Conservation (phyloP, 192 early-diverging fungal genomes). For the Backusella sp. region DNA sequence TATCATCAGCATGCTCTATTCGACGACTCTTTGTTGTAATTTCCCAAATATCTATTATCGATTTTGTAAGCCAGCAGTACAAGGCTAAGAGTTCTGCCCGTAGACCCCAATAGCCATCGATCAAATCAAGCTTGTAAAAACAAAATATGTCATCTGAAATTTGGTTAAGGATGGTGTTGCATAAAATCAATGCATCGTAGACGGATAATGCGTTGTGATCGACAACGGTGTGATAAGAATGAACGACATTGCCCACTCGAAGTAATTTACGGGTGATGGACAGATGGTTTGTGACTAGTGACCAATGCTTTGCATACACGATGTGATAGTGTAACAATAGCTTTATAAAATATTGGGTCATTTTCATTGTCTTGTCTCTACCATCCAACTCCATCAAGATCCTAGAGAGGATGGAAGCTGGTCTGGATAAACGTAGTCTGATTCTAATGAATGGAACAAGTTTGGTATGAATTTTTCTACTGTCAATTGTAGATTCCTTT, state of each 20-base stretch:
- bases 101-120: conserved; percentile 51
- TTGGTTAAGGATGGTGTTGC: conserved; percentile 51
- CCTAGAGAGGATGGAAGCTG: conserved; percentile 47
- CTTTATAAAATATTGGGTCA: conserved; percentile 76
- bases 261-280: conserved; percentile 75
- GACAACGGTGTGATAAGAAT: conserved; percentile 55
- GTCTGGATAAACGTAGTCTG: not conserved
- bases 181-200: conserved; percentile 10
- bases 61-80: conserved; percentile 67
- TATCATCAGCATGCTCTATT: conserved; percentile 8
- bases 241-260: conserved; percentile 67
- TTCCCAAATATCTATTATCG: conserved; percentile 64
- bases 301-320: conserved; percentile 32
- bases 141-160: conserved; percentile 78
- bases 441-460: not conserved
- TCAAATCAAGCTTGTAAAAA: conserved; percentile 64
- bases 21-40: conserved; percentile 25
- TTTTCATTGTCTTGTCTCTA: conserved; percentile 83
- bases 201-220: not conserved
- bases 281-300: conserved; percentile 60
- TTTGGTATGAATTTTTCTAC: not conserved
- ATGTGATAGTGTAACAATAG: conserved; percentile 54
- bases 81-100: conserved; percentile 59
- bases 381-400: conserved; percentile 74
- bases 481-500: not conserved